phyloP scores from a whole-genome alignment of 2,329 filamentous ascomycete genomes.

The Berkeleyomyces basicola region DNA sequence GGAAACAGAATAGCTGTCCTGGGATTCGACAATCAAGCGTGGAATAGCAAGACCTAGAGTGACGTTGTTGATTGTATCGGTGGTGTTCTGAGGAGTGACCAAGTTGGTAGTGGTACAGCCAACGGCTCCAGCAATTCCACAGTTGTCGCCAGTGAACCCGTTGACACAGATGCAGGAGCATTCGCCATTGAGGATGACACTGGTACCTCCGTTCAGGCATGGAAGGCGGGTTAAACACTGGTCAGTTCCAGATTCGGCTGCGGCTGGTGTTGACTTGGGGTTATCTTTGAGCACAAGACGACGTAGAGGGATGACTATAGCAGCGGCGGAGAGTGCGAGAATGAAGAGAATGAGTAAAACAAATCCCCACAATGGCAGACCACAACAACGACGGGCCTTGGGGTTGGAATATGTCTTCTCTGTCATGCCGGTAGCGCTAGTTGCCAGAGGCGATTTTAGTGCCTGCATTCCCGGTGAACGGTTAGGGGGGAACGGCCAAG shows the following conservation, averaged over 20 bases:
- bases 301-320: slow-evolving; percentile 61
- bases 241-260: slow-evolving; percentile 24
- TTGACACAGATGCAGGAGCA: slow-evolving; percentile 84
- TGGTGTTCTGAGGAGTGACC: slow-evolving; percentile 21
- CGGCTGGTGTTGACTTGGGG: slow-evolving; percentile 19
- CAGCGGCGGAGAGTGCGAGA: slow-evolving; percentile 49
- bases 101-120: slow-evolving; percentile 38
- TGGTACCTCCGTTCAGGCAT: slow-evolving; percentile 70
- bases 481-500: slow-evolving; percentile 32
- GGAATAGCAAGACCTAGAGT: slow-evolving; percentile 71
- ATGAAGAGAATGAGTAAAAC: slow-evolving; percentile 49
- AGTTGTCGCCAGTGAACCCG: slow-evolving; percentile 54
- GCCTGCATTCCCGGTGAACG: slow-evolving; percentile 13
- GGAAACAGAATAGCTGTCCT: slow-evolving; percentile 57
- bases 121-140: slow-evolving; percentile 28
- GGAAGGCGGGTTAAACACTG: slow-evolving; percentile 44
- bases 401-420: slow-evolving; percentile 11
- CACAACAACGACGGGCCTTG: slow-evolving; percentile 55
- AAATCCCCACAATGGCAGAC: slow-evolving; percentile 66
- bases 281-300: slow-evolving; percentile 39
- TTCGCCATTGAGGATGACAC: slow-evolving; percentile 45
- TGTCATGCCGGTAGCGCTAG: slow-evolving; percentile 8
- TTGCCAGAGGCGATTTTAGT: slow-evolving; percentile 8
- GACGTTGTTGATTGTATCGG: slow-evolving; percentile 39
- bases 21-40: slow-evolving; percentile 48